Base-by-base conservation (phyloP, 306 rosid species). In the Vigna nakashimae region DNA sequence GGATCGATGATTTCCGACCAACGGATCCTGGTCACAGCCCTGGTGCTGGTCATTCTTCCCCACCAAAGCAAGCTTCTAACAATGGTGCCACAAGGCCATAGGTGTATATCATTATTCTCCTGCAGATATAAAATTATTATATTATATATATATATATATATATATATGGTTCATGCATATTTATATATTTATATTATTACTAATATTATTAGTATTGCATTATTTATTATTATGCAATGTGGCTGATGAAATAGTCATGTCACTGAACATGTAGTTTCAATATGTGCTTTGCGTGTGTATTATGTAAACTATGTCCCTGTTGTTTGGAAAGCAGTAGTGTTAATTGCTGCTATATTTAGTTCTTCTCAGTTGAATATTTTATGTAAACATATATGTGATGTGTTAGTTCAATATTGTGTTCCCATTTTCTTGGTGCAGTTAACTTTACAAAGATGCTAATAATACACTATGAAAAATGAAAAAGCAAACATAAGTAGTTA, bases 21-120 rank as follows among this genome's bases (percentile, higher is more conserved):
- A 92, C 97, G 2, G 82, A 83, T 0, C 97, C 97, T 0, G 97
- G 98, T 56, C 95, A 94, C 74, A 90, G 96, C 51, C 98, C 97
- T 9, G 98, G 98, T 6, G 97, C 90, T 12, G 98, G 98, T 5
- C 94, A 88, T 78, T 77, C 88, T 28, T 26, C 73, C 48, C 89
- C 88, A 12, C 55, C 75, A 34, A 71, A 4, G 18, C 58, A 90
- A 6, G 48, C 72, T 38, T 32, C 14, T 34, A 46, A 17, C 16
- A 45, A 45, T 17, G 28, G 15, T 1, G 77, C 66, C 51, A 84
- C 86, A 76, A 84, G 30, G 43, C 77, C 73, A 38, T 85, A 84
- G 74, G 24, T 30, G 49, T 50, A 53, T n/a, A 34, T 16, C 30
- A 34, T 67, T 16, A 60, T 9, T 51, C 43, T 59, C 49, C 1